Evolutionary conservation across 2,329 filamentous ascomycete genomes (phyloP), one percentile per base, ranked within the genome.

Genomic region (Aciculosporium take): DNA sequence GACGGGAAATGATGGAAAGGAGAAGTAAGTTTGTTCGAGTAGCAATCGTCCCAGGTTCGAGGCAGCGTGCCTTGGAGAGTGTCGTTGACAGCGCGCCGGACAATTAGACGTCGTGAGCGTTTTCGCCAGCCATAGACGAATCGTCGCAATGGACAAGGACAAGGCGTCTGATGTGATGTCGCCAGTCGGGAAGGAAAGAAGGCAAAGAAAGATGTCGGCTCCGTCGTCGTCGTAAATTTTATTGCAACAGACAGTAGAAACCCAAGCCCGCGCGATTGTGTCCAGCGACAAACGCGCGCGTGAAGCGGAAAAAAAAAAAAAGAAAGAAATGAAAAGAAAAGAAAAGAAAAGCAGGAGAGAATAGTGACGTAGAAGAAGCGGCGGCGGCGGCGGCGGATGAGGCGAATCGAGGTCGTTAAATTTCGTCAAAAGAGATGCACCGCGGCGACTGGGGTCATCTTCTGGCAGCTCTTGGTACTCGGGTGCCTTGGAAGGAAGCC

Each of bases 1-100:
- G 56, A 53, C 17, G 31, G 32, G 36, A 21, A 37, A 40, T 38
- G 35, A 46, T 23, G 30, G 38, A 17, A 23, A 6, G 13, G 29
- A 5, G 25, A 25, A 13, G 20, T 15, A 9, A 17, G 17, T 15
- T 23, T 15, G 24, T 5, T 28, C 4, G n/a, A 23, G 13, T 37
- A 25, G 31, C 20, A 15, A 30, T 39, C n/a, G 41, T 40, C 21
- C 13, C 23, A 20, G 18, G 17, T 23, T 21, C 33, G 30, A 40
- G 13, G 24, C 25, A 37, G 31, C 23, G 15, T 34, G 30, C 23
- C 28, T 20, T 15, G n/a, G 31, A 15, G 23, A n/a, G 41, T 25
- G 37, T 38, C 34, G 42, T 41, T 33, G 12, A 38, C 28, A 15
- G 27, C 33, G 24, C 17, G 28, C 30, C 25, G 36, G 30, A 20